A percentile compares a stretch with the other conserved stretches of the same genome.
Conservation (phyloP, 331 rosid genomes). For the Cucumis variabilis region DNA sequence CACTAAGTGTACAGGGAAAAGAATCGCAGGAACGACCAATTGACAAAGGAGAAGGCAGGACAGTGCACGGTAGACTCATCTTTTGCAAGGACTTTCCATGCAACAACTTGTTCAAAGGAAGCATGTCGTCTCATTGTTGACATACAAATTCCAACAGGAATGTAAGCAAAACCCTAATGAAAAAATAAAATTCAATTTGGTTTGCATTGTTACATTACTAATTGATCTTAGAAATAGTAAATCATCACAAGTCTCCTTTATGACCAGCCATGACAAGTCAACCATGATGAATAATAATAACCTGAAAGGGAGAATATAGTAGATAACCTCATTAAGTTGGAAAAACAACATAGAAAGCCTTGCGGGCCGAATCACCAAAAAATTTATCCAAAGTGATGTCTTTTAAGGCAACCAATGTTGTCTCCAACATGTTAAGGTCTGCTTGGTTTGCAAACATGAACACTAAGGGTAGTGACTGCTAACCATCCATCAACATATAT, state of each 20-base stretch:
- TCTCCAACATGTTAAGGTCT: slow-evolving; percentile 97
- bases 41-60: slow-evolving; percentile 84
- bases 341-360: slow-evolving; percentile 70
- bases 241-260: not conserved
- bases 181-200: slow-evolving; percentile 27
- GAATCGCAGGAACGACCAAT: slow-evolving; percentile 96
- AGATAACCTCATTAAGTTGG: slow-evolving; percentile 83
- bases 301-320: not conserved
- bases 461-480: slow-evolving; percentile 85
- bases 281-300: not conserved
- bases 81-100: slow-evolving; percentile 85
- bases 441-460: slow-evolving; percentile 94
- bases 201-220: not conserved
- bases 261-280: not conserved
- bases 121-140: slow-evolving; percentile 89
- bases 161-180: slow-evolving; percentile 73
- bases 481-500: slow-evolving; percentile 9
- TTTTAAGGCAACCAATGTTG: slow-evolving; percentile 84
- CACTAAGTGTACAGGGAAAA: slow-evolving; percentile 15
- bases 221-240: not conserved
- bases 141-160: slow-evolving; percentile 91
- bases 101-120: slow-evolving; percentile 85
- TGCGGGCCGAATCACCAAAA: slow-evolving; percentile 81
- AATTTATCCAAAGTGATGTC: slow-evolving; percentile 93
- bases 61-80: slow-evolving; percentile 84